Base-by-base conservation (phyloP, 345 rosid genomes). In the Brassica nigra region DNA sequence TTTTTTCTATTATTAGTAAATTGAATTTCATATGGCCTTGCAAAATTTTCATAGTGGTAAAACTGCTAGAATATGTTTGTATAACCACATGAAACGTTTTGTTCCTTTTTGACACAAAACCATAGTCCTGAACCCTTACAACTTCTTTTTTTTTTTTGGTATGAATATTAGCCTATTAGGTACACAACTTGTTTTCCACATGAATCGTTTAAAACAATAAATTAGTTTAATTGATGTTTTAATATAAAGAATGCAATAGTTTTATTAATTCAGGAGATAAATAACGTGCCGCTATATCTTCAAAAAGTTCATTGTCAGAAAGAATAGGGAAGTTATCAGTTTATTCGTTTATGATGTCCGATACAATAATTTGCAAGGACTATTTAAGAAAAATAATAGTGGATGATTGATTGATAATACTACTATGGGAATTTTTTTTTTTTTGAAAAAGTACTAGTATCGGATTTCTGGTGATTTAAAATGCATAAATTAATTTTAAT, bases 231-330 rank as follows among this genome's bases (percentile, higher is more conserved):
- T 18, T 18, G 2, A 3, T 55, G 61, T 55, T 57, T 61, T 10
- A 10, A 7, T 59, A 58, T 23, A 9, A 58, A n/a, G 31, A 61
- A 27, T 61, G 64, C 14, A 5, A 61, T 30, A 62, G 66, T 59
- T 37, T 27, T 62, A 8, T 10, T n/a, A 54, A 14, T 33, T 33
- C 28, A 52, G 18, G 28, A 23, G 71, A 52, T 52, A 52, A n/a
- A 52, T 52, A 52, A 52, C 15, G 18, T n/a, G 57, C 18, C 39
- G 42, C 33, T 69, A 30, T 29, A 23, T 42, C 79, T 11, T 39
- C 44, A 15, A 33, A 70, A 71, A 54, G 49, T 71, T 78, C 44
- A 49, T 42, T 72, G 67, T 78, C 72, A 71, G 73, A 65, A 28
- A 14, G 15, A 64, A 63, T n/a, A 16, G 10, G 20, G 12, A 37